Base-by-base conservation (phyloP, 2,329 filamentous ascomycete species). In the Diplodia sapinea region DNA sequence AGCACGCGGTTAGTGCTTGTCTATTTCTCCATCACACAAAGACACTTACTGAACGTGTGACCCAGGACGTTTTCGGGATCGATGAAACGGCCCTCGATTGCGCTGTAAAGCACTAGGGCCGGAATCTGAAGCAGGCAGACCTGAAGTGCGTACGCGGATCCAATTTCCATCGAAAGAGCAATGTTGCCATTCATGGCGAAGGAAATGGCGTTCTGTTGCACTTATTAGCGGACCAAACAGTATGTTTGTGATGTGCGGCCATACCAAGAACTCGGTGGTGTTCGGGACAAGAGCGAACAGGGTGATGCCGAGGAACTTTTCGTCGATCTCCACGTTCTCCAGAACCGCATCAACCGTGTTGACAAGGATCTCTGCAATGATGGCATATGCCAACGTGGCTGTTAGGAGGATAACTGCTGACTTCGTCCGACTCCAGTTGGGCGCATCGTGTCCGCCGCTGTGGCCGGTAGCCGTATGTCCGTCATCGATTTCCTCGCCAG, bases 131-230 rank as follows among this genome's bases (percentile, higher is more conserved):
- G 85, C 33, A 99, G 85, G 76, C 94, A 97, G 61, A 99, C 95
- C 79, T 99, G 95, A 52, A 99, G 84, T 1, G 95, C 95, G 76
- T 99, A 99, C 2, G 94, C 94, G 0, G 94, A 97, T 72, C 95
- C 95, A 73, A 99, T 99, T 77, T 99, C 95, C 95, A 99, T 99
- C 47, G 93, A 97, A 20, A 99, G 83, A 0, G 95, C 95, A 79
- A 99, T 98, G 79, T 99, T 99, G 69, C 95, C 95, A 76, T 99
- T 98, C 94, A 99, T 99, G 65, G 95, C 95, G 78, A 99, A 99
- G 0, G 94, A 97, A 69, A 99, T 99, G 77, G 94, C 95, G 79
- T 99, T 99, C 89, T 93, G 69, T 54, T 38, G 26, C 36, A 33
- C 6, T n/a, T 8, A 40, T 67, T 23, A 67, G 65, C 17, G 8